Percentiles rank a stretch among this genome's conserved stretches.
Evolutionary conservation across 176 grass and related monocot genomes (phyloP).

Genomic region (Olyra latifolia): DNA sequence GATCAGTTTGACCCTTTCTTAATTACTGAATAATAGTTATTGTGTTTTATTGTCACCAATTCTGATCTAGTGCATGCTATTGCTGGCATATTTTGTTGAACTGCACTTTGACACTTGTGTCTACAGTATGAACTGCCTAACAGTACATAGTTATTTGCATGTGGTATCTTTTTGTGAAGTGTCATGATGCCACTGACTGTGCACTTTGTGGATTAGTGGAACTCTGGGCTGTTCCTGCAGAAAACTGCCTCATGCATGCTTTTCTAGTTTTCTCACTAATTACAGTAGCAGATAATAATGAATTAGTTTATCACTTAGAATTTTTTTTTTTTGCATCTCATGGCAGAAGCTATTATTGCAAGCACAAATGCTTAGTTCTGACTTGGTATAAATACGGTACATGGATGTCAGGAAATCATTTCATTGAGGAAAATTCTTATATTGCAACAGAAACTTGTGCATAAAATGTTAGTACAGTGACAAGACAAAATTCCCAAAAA

Average conservation of each 20-base stretch:
- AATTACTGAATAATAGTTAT: constrained; percentile 24
- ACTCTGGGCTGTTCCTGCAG: not conserved
- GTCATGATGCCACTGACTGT: not conserved
- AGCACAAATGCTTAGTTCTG: not conserved
- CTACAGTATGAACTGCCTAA: constrained; percentile 5
- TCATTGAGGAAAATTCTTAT: not conserved
- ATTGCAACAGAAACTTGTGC: not conserved
- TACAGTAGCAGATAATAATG: not conserved
- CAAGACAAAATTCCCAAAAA: not conserved
- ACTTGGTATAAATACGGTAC: not conserved
- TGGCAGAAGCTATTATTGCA: not conserved
- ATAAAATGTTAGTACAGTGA: constrained; percentile 8
- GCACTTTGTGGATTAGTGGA: constrained; percentile 4
- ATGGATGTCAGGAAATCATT: not conserved
- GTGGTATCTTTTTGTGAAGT: not conserved
- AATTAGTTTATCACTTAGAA: not conserved
- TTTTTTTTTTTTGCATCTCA: constrained; percentile 8
- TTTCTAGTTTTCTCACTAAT: constrained; percentile 11
- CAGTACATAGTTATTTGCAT: not conserved
- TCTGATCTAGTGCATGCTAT: constrained; percentile 10
- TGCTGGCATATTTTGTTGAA: constrained; percentile 6
- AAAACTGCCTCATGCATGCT: not conserved
- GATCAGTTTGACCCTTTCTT: constrained; percentile 40
- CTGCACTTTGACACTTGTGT: not conserved
- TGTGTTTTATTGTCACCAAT: not conserved